Percentiles rank a stretch among this genome's conserved stretches.
Evolutionary conservation across 192 early-diverging fungal genomes (phyloP).

Genomic region (Podila verticillata): DNA sequence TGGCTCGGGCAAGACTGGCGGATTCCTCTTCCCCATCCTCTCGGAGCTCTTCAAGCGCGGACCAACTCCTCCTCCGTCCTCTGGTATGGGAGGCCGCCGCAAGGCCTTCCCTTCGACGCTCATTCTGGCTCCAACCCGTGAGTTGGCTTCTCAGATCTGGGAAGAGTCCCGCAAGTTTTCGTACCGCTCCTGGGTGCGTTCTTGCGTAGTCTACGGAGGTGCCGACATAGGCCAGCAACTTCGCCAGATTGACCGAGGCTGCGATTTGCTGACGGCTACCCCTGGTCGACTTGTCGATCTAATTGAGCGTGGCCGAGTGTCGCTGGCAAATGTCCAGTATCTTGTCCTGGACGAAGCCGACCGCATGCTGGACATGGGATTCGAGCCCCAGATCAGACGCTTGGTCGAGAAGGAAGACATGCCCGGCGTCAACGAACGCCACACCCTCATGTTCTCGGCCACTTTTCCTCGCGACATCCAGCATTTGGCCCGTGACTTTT

Average conservation of each 20-base stretch:
- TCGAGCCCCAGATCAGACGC: slow-evolving; percentile 90
- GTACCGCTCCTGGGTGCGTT: slow-evolving; percentile 90
- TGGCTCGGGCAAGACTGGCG: slow-evolving; percentile 94
- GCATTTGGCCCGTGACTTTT: slow-evolving; percentile 83
- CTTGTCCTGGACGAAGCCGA: slow-evolving; percentile 96
- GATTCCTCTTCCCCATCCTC: slow-evolving; percentile 96
- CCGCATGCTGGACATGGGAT: slow-evolving; percentile 96
- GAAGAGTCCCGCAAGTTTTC: slow-evolving; percentile 88
- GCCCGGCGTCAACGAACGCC: slow-evolving; percentile 75
- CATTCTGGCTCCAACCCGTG: slow-evolving; percentile 93
- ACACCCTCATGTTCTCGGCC: slow-evolving; percentile 95
- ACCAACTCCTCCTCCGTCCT: slow-evolving; percentile 55
- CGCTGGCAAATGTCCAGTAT: slow-evolving; percentile 81
- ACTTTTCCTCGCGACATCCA: slow-evolving; percentile 93
- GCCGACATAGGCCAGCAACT: slow-evolving; percentile 90
- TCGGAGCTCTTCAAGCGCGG: slow-evolving; percentile 89
- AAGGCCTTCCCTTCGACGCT: slow-evolving; percentile 79
- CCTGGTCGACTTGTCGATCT: slow-evolving; percentile 96
- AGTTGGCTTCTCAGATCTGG: slow-evolving; percentile 94
- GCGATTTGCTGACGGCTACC: slow-evolving; percentile 92
- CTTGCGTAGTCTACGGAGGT: slow-evolving; percentile 95
- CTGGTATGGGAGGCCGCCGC: slow-evolving; percentile 70
- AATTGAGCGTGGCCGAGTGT: slow-evolving; percentile 80
- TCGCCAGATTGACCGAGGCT: slow-evolving; percentile 89
- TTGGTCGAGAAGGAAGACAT: slow-evolving; percentile 82